Percentiles rank a stretch among this genome's conserved stretches.
Evolutionary conservation across 495 filamentous ascomycete species (phyloP).

Genomic region (Poronia punctata): DNA sequence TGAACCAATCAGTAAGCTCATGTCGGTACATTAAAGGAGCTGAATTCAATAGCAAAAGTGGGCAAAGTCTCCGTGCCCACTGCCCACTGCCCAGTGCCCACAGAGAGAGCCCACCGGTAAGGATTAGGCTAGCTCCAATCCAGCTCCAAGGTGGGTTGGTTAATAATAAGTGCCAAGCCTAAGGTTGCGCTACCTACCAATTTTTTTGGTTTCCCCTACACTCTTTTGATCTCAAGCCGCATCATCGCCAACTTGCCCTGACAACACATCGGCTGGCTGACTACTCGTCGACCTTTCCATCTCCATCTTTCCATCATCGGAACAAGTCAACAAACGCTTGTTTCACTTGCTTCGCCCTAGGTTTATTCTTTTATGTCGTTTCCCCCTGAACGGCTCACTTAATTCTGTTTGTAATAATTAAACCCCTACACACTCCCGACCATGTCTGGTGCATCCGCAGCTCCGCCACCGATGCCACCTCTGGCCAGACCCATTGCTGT

Average conservation of each 20-base stretch:
- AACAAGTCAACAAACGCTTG: too few species aligned
- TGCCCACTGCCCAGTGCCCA: too few species aligned
- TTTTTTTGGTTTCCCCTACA: conserved; percentile 10
- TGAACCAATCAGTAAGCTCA: conserved; percentile 2
- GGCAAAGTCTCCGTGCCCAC: too few species aligned
- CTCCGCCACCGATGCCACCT: conserved; percentile 32
- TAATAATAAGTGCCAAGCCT: conserved; percentile 7
- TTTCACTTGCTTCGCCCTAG: too few species aligned
- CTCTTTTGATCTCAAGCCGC: conserved; percentile 9
- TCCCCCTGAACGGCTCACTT: too few species aligned
- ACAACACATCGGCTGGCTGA: neutral
- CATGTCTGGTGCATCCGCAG: conserved; percentile 39
- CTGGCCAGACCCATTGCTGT: conserved; percentile 30
- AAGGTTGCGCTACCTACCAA: conserved; percentile 7
- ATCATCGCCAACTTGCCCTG: conserved; percentile 7
- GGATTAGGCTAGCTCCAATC: neutral
- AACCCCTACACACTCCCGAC: neutral
- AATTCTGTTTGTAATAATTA: neutral
- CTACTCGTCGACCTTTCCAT: neutral
- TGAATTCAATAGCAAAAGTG: neutral
- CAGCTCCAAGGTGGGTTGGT: neutral
- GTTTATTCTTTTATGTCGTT: neutral
- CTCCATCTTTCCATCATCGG: neutral
- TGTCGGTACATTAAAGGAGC: neutral
- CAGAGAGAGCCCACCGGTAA: too few species aligned